Evolutionary conservation across 371 early-diverging fungal genomes (phyloP), one percentile per base, ranked within the genome.

Genomic region (Mortierella sp.): DNA sequence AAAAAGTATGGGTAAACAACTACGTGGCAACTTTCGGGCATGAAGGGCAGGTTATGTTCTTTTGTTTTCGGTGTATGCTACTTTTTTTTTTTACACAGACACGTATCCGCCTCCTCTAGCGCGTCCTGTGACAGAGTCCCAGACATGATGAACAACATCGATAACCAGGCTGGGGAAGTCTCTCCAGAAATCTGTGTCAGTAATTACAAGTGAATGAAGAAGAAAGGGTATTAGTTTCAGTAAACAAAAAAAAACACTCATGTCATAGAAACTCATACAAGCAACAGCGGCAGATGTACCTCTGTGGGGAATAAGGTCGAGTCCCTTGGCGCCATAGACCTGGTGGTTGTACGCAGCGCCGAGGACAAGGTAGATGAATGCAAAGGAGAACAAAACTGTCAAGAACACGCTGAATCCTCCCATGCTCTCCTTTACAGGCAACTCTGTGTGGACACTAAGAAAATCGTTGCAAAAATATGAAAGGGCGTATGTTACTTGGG

Each of bases 121-220:
- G 55, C 86, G 80, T 26, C 82, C 86, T 3, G 86, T 86, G 45
- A 80, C 86, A 19, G 86, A 79, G 26, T 82, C 75, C 86, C 86
- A 86, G 26, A 86, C 78, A 21, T 82, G 82, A 45, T 78, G 82
- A 63, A 75, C 76, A 54, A 86, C 82, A 73, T 82, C 82, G 6
- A 70, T 63, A 3, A 86, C 82, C 11, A 86, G 82, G n/a, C 63
- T 58, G 4, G 86, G 86, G 65, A 86, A 86, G n/a, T 86, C 86
- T 79, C 76, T 82, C 82, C 82, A 82, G 55, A 86, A 86, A 24
- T 82, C 86, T 86, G 70, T 70, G 38, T 2, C 52, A 54, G 44
- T 28, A 44, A 48, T 21, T 60, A 7, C 28, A 31, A 50, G 11
- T 48, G 44, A 21, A 16, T 26, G n/a, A n/a, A 13, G 11, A 47